Conservation (phyloP, 2,329 filamentous ascomycete genomes). For the Xylariaceae sp. region DNA sequence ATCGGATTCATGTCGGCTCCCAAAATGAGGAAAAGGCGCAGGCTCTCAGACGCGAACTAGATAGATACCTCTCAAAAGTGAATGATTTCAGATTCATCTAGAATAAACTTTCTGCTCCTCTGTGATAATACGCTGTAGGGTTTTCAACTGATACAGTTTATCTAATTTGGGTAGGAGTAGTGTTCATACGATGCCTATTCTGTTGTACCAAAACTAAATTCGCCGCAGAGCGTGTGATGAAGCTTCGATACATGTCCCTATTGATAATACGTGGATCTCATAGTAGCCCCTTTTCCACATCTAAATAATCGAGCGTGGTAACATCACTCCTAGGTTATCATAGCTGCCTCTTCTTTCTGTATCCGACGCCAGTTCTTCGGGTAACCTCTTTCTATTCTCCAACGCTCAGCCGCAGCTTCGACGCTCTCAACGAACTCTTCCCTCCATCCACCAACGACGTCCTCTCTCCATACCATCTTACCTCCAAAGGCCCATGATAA, state of each 20-base stretch:
- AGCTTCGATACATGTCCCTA: too few relatives aligned
- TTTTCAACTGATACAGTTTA: background rate
- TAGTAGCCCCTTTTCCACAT: too few relatives aligned
- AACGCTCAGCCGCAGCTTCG: slow-evolving; percentile 46
- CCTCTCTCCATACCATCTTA: slow-evolving; percentile 39
- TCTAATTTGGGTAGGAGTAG: too few relatives aligned
- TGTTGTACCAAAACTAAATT: too few relatives aligned
- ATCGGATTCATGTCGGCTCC: slow-evolving; percentile 7
- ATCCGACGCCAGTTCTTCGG: slow-evolving; percentile 43
- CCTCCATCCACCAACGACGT: slow-evolving; percentile 51
- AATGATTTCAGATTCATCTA: slow-evolving; percentile 7
- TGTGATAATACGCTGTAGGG: background rate
- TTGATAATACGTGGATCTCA: too few relatives aligned
- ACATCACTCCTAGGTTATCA: background rate
- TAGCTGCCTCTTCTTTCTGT: slow-evolving; percentile 25
- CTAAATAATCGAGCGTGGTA: too few relatives aligned
- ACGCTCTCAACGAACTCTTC: slow-evolving; percentile 42
- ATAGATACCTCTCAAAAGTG: slow-evolving; percentile 23
- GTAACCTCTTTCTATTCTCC: slow-evolving; percentile 43
- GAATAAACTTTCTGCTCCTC: background rate
- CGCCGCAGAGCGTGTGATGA: too few relatives aligned
- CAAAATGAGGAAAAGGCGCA: slow-evolving; percentile 12
- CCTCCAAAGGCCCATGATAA: slow-evolving; percentile 52
- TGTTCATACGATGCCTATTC: too few relatives aligned
- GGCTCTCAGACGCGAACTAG: slow-evolving; percentile 18